Conservation (phyloP, 768 basidiomycete genomes). For the Xerocomus spinulosus region DNA sequence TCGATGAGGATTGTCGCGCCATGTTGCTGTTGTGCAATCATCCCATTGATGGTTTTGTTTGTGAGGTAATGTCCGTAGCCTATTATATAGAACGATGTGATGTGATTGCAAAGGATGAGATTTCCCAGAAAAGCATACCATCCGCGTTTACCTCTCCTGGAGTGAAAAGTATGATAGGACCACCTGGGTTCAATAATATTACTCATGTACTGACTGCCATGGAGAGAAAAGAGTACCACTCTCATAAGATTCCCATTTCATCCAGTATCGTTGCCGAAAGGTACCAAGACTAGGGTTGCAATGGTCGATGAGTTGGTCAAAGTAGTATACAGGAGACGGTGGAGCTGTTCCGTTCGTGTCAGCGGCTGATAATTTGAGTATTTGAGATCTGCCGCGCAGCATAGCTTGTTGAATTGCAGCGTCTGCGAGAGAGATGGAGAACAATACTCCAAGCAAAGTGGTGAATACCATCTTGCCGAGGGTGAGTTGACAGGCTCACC, state of each 20-base stretch:
- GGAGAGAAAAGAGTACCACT: constrained; percentile 28
- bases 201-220: not conserved
- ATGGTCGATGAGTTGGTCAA: constrained; percentile 40
- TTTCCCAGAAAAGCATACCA: constrained; percentile 15
- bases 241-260: constrained; percentile 63
- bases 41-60: constrained; percentile 58
- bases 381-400: constrained; percentile 13
- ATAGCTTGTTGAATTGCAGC: constrained; percentile 21
- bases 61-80: constrained; percentile 51
- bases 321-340: constrained; percentile 27
- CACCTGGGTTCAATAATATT: constrained; percentile 8
- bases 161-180: constrained; percentile 36
- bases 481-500: not conserved
- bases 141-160: constrained; percentile 62
- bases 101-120: not conserved
- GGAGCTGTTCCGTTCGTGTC: constrained; percentile 24
- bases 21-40: constrained; percentile 60
- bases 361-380: constrained; percentile 16
- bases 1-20: constrained; percentile 63
- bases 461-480: constrained; percentile 11
- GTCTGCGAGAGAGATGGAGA: constrained; percentile 11
- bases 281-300: constrained; percentile 58
- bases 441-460: constrained; percentile 4
- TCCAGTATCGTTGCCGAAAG: constrained; percentile 76
- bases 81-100: constrained; percentile 6